These are phyloP conservation scores for Camelina sativa DNA, from an alignment of 345 rosid species.

Conservation along the genomic window DNA sequence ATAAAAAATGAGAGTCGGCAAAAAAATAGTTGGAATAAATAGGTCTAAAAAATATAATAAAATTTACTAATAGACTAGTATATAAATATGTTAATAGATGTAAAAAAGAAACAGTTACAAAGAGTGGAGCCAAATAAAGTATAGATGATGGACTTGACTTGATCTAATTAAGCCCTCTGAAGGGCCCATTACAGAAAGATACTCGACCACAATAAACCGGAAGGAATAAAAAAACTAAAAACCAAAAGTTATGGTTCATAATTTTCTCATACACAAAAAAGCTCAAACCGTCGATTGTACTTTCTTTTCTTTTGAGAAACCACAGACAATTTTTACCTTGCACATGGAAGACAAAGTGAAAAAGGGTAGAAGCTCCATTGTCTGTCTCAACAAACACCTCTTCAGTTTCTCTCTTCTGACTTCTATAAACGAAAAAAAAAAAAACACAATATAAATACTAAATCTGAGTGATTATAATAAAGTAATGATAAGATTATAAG, in stretches of 20 bases:
- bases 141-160: background rate
- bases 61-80: no score
- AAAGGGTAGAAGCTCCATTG: constrained; percentile 22
- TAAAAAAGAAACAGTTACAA: background rate
- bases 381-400: background rate
- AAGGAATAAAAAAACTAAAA: background rate
- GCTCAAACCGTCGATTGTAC: background rate
- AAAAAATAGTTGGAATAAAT: background rate
- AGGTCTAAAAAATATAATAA: background rate
- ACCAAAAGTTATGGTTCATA: background rate
- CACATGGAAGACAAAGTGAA: constrained; percentile 22
- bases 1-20: background rate
- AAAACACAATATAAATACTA: background rate
- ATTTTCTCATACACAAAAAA: background rate
- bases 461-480: background rate
- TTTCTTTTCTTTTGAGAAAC: background rate
- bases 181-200: background rate
- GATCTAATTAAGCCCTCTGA: constrained; percentile 15
- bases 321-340: constrained; percentile 29
- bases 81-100: background rate
- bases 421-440: background rate
- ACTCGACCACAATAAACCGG: background rate
- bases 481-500: background rate
- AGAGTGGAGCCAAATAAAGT: constrained; percentile 20
- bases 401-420: background rate